A percentile compares a stretch with the other conserved stretches of the same genome.
phyloP scores from a whole-genome alignment of 805 yeast genomes.

The Millerozyma acaciae region DNA sequence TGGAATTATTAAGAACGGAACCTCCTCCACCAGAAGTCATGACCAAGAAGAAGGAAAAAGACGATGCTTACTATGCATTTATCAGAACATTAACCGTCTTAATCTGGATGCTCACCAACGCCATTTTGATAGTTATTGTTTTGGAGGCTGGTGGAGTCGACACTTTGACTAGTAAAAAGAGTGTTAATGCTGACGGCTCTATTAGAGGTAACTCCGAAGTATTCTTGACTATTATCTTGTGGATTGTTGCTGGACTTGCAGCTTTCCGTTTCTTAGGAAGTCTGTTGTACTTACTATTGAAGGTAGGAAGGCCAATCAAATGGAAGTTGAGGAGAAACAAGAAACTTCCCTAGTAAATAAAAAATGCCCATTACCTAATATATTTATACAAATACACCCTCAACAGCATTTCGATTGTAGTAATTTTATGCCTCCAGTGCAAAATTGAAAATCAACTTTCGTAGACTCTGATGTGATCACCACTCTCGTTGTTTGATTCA shows the following conservation, averaged over 20 bases:
- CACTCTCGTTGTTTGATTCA: too few relatives aligned
- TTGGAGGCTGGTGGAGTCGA: constrained; percentile 78
- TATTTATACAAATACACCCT: too few relatives aligned
- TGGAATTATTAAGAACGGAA: constrained; percentile 48
- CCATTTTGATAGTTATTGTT: constrained; percentile 76
- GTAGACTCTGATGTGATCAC: too few relatives aligned
- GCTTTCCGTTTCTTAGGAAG: constrained; percentile 79
- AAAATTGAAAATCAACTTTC: too few relatives aligned
- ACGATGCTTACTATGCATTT: constrained; percentile 83
- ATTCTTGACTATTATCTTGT: constrained; percentile 79
- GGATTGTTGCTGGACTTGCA: constrained; percentile 93
- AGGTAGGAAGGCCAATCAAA: constrained; percentile 35
- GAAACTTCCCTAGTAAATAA: constrained; percentile 1
- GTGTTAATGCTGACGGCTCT: constrained; percentile 25
- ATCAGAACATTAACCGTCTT: constrained; percentile 86
- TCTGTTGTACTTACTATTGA: constrained; percentile 47
- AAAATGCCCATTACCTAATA: too few relatives aligned
- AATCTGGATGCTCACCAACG: constrained; percentile 84
- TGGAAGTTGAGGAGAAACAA: constrained; percentile 30
- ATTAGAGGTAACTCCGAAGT: constrained; percentile 48
- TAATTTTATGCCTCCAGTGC: too few relatives aligned
- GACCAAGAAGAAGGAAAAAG: constrained; percentile 27
- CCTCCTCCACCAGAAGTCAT: constrained; percentile 22
- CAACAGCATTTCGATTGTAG: too few relatives aligned
- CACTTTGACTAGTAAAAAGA: constrained; percentile 29